Percentiles rank a stretch among this genome's conserved stretches.
Evolutionary conservation across 192 early-diverging fungal species (phyloP).

Genomic region (Neocallimastix lanati): DNA sequence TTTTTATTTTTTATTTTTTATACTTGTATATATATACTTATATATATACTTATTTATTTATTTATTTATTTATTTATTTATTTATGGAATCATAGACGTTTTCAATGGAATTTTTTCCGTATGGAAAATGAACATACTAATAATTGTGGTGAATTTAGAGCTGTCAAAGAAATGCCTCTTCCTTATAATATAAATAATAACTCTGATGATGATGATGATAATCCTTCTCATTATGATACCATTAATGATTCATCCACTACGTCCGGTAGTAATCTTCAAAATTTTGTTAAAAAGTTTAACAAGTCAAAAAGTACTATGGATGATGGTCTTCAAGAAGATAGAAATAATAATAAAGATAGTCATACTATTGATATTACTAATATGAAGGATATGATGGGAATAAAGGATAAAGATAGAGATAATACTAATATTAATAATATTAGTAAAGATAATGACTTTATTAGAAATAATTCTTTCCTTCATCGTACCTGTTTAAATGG

Average conservation of each 20-base stretch:
- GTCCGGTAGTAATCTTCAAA: not conserved
- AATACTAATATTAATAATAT: too few relatives aligned
- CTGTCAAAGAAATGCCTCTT: slow-evolving; percentile 58
- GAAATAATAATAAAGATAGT: not conserved
- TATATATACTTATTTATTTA: too few relatives aligned
- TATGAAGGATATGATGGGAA: not conserved
- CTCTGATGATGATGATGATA: not conserved
- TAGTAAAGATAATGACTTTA: too few relatives aligned
- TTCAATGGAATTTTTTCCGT: slow-evolving; percentile 63
- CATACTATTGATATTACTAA: not conserved
- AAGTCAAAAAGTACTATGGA: not conserved
- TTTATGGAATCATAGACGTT: too few relatives aligned
- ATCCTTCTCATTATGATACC: not conserved
- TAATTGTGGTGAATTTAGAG: slow-evolving; percentile 64
- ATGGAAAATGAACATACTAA: slow-evolving; percentile 68
- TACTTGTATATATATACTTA: too few relatives aligned
- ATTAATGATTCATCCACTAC: not conserved
- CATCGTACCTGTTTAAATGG: too few relatives aligned
- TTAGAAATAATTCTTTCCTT: too few relatives aligned
- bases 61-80: too few relatives aligned
- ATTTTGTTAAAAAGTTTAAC: not conserved
- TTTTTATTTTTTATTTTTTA: too few relatives aligned
- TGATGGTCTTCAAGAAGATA: not conserved
- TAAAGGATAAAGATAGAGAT: too few relatives aligned
- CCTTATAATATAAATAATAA: slow-evolving; percentile 20